A percentile compares a stretch with the other conserved stretches of the same genome.
These are phyloP conservation scores for Fusarium sublunatum DNA, from an alignment of 2,329 filamentous ascomycete species.

Conservation along the genomic window DNA sequence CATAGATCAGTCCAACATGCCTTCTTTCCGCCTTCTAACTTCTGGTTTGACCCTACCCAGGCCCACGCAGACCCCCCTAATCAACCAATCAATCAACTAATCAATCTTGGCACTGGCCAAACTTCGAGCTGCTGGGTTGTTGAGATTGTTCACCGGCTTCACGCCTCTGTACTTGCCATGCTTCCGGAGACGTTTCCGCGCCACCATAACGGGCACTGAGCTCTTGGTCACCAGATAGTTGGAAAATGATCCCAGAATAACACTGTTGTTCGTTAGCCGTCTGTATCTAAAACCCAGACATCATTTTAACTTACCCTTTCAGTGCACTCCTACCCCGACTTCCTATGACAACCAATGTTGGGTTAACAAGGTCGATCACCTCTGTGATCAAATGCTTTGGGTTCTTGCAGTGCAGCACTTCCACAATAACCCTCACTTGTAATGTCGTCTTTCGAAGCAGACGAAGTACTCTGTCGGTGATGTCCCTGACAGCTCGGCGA, in stretches of 20 bases:
- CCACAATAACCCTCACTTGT: conserved; percentile 92
- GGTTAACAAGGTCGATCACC: conserved; percentile 92
- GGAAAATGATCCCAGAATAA: conserved; percentile 94
- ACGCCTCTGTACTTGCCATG: conserved; percentile 83
- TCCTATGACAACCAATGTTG: conserved; percentile 92
- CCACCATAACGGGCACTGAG: conserved; percentile 97
- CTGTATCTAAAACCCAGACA: background rate
- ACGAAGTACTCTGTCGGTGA: conserved; percentile 86
- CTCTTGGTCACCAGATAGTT: conserved; percentile 98
- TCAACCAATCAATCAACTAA: conserved; percentile 52
- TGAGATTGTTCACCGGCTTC: conserved; percentile 84
- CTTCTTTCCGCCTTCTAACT: background rate
- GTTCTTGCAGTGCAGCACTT: conserved; percentile 98
- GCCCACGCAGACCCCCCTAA: too few relatives aligned
- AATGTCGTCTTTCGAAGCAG: conserved; percentile 89
- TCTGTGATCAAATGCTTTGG: conserved; percentile 96
- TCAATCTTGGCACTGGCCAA: conserved; percentile 82
- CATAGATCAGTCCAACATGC: conserved; percentile 19
- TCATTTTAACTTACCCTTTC: conserved; percentile 77
- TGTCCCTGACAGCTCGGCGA: conserved; percentile 80
- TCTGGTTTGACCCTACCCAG: background rate
- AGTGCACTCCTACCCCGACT: conserved; percentile 90
- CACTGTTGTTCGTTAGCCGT: conserved; percentile 66
- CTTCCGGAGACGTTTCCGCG: conserved; percentile 87
- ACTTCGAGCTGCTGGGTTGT: conserved; percentile 72